These are phyloP conservation scores for Ogataea hybrid DNA, from an alignment of 1,139 yeast genomes.

Conservation along the genomic window DNA sequence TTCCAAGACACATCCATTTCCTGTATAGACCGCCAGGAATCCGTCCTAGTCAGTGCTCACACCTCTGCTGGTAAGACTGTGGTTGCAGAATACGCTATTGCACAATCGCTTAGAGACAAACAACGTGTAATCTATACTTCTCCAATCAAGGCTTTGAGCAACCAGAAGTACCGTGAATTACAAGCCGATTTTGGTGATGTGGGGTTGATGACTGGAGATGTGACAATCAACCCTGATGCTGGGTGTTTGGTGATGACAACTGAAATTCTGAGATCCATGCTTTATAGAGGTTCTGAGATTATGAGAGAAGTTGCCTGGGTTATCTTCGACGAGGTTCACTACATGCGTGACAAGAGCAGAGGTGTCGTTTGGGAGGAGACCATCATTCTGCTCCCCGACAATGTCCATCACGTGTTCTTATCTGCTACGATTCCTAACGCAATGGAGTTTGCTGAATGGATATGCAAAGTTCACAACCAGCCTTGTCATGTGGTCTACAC, in stretches of 20 bases:
- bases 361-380: constrained; percentile 99
- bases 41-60: constrained; percentile 98
- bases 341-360: constrained; percentile 93
- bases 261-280: constrained; percentile 91
- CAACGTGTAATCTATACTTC: constrained; percentile 97
- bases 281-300: constrained; percentile 93
- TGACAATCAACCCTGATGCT: constrained; percentile 95
- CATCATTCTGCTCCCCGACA: constrained; percentile 93
- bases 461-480: constrained; percentile 88
- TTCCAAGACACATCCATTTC: constrained; percentile 97
- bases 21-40: constrained; percentile 94
- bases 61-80: constrained; percentile 91
- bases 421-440: constrained; percentile 99
- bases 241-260: constrained; percentile 97
- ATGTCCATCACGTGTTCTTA: constrained; percentile 80
- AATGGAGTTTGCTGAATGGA: constrained; percentile 97
- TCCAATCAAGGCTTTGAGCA: constrained; percentile 94
- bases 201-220: constrained; percentile 97
- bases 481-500: constrained; percentile 99
- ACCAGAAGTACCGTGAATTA: constrained; percentile 92
- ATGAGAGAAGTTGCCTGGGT: constrained; percentile 97
- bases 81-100: constrained; percentile 98
- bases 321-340: constrained; percentile 96
- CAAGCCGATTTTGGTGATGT: constrained; percentile 83
- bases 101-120: constrained; percentile 85